Percentiles rank a stretch among this genome's conserved stretches.
These are phyloP conservation scores for Penicillium paradoxum DNA, from an alignment of 495 filamentous ascomycete species.

Conservation along the genomic window DNA sequence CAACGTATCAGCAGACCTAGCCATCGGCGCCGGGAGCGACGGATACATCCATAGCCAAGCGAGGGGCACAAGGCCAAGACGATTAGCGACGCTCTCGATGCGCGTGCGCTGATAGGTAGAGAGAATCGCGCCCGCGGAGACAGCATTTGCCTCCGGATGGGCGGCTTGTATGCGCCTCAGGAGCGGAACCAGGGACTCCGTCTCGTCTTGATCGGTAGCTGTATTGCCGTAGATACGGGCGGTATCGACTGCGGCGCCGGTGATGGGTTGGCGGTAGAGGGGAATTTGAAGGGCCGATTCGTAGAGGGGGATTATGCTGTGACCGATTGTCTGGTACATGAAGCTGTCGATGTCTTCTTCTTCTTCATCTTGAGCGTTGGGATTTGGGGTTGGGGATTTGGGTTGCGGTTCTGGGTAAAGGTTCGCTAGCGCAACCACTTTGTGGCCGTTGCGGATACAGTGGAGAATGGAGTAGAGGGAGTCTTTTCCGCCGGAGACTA, in stretches of 20 bases:
- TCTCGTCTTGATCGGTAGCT: constrained; percentile 59
- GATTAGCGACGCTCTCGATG: constrained; percentile 77
- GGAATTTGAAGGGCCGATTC: constrained; percentile 69
- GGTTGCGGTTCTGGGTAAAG: constrained; percentile 54
- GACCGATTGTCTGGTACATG: constrained; percentile 99
- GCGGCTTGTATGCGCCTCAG: constrained; percentile 54
- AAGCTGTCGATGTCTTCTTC: constrained; percentile 84
- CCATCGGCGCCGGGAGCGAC: constrained; percentile 49
- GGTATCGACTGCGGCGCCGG: constrained; percentile 60
- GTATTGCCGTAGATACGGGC: constrained; percentile 25
- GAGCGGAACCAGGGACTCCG: constrained; percentile 75
- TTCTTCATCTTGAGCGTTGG: constrained; percentile 17
- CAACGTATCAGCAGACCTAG: constrained; percentile 15
- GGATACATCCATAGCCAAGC: constrained; percentile 91
- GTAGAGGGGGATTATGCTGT: constrained; percentile 82
- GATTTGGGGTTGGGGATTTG: not conserved
- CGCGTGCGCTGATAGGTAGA: constrained; percentile 93
- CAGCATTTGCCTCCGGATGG: constrained; percentile 74
- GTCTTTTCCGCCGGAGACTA: constrained; percentile 96
- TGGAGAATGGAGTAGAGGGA: constrained; percentile 91
- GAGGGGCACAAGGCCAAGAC: constrained; percentile 73
- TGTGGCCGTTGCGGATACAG: constrained; percentile 79
- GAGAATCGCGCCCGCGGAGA: constrained; percentile 87
- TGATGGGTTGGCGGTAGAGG: constrained; percentile 71
- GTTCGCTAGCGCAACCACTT: constrained; percentile 83